Percentiles rank a stretch among this genome's conserved stretches.
Evolutionary conservation across 164 flowering plant genomes (phyloP).

Genomic region (grape (Vitis vinifera)): ASM3070453v1 NC_081815.1:8015001-8015500

Average conservation of each 20-base stretch:
- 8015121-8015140: conserved; percentile 32
- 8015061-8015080: conserved; percentile 16
- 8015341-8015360: not conserved
- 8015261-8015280: conserved; percentile 18
- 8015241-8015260: conserved; percentile 3
- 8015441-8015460: conserved; percentile 7
- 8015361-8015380: too few species aligned
- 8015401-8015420: conserved; percentile 11
- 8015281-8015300: conserved; percentile 13
- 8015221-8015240: not conserved
- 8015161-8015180: not conserved
- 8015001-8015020: conserved; percentile 10
- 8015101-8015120: conserved; percentile 26
- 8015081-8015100: conserved; percentile 10
- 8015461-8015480: conserved; percentile 16
- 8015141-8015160: conserved; percentile 1
- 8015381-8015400: not conserved
- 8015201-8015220: not conserved
- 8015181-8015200: not conserved
- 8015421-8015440: conserved; percentile 4
- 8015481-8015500: not conserved
- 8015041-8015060: conserved; percentile 7
- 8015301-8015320: conserved; percentile 34
- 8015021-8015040: conserved; percentile 14
- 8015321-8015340: conserved; percentile 14